These are phyloP conservation scores for Oryza officinalis DNA, from an alignment of 176 grass and related monocot species.

Conservation along the genomic window DNA sequence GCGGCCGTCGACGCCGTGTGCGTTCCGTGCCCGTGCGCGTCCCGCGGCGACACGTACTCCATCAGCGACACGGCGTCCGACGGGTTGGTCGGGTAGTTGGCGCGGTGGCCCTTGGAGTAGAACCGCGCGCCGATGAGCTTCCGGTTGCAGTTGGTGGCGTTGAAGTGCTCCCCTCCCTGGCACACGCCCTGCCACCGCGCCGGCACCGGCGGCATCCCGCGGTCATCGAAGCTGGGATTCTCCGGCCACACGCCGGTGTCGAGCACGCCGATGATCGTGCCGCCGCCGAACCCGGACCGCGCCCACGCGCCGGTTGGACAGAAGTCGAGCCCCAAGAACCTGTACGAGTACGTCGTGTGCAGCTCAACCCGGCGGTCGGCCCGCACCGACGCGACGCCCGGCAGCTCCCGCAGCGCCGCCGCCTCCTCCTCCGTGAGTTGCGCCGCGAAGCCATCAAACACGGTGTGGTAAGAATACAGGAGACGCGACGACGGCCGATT, in stretches of 20 bases:
- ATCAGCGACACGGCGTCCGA: conserved; percentile 23
- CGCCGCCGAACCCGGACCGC: conserved; percentile 57
- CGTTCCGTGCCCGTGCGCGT: conserved; percentile 85
- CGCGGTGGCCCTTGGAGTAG: conserved; percentile 86
- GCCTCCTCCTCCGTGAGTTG: conserved; percentile 57
- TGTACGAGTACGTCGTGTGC: conserved; percentile 86
- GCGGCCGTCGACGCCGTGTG: conserved; percentile 77
- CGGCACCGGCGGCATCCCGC: conserved; percentile 65
- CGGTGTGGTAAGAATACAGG: conserved; percentile 84
- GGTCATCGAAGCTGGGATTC: conserved; percentile 81
- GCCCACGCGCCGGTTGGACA: conserved; percentile 60
- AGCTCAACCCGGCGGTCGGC: conserved; percentile 68
- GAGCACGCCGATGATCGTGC: conserved; percentile 76
- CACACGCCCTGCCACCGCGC: conserved; percentile 66
- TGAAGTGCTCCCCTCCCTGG: conserved; percentile 71
- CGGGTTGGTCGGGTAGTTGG: conserved; percentile 70
- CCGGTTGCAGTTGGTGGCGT: conserved; percentile 66
- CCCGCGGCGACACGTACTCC: conserved; percentile 84
- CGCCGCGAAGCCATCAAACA: conserved; percentile 82
- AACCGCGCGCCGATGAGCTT: conserved; percentile 93
- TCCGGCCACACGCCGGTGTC: conserved; percentile 97
- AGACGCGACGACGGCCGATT: conserved; percentile 52
- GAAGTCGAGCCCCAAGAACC: conserved; percentile 74
- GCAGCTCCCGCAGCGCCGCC: conserved; percentile 43
- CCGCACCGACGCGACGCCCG: conserved; percentile 66